These are phyloP conservation scores for Sarocladium kiliense DNA, from an alignment of 2,329 filamentous ascomycete genomes.

Conservation along the genomic window DNA sequence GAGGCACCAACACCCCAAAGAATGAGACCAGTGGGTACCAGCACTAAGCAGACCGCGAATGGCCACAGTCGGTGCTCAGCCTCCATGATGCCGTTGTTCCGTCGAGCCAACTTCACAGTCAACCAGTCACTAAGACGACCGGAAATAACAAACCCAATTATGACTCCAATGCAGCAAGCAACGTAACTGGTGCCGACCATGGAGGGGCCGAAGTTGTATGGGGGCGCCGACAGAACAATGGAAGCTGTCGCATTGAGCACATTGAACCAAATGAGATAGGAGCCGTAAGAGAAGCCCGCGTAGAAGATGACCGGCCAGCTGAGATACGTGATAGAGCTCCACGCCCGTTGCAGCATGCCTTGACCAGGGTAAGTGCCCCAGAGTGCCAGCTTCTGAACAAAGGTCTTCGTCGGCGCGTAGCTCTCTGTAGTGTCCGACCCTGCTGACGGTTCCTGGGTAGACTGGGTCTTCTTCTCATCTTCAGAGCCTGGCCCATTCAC, in stretches of 20 bases:
- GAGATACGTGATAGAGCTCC: conserved; percentile 14
- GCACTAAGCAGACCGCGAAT: conserved; percentile 18
- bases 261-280: conserved; percentile 37
- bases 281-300: conserved; percentile 36
- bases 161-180: conserved; percentile 17
- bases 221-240: conserved; percentile 22
- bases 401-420: conserved; percentile 29
- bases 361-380: conserved; percentile 32
- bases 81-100: conserved; percentile 35
- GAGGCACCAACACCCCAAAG: conserved; percentile 31
- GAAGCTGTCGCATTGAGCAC: conserved; percentile 38
- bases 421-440: conserved; percentile 9
- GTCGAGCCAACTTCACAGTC: conserved; percentile 31
- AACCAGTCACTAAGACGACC: conserved; percentile 33
- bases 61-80: conserved; percentile 38
- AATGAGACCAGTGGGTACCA: conserved; percentile 22
- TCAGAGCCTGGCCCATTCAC: neutral
- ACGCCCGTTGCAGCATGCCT: neutral
- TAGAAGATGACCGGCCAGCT: conserved; percentile 38
- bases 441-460: neutral
- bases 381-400: conserved; percentile 35
- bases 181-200: conserved; percentile 4
- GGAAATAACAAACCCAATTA: conserved; percentile 24
- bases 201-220: conserved; percentile 21
- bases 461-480: neutral